phyloP scores from a whole-genome alignment of 257 asterid species.

The Marsdenia floribunda region DNA sequence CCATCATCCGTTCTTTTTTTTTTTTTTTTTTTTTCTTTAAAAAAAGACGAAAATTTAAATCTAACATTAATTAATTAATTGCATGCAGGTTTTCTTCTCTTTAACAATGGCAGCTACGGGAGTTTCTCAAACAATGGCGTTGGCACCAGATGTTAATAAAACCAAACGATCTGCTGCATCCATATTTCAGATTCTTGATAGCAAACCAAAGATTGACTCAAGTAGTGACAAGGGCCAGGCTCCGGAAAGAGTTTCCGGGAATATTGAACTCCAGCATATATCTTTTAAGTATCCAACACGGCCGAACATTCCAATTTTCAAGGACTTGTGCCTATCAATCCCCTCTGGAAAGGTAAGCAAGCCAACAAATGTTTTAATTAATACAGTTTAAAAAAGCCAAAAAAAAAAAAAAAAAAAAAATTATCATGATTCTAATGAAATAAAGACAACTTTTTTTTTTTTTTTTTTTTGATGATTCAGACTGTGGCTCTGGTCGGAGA shows the following conservation, averaged over 20 bases:
- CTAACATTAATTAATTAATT: background rate
- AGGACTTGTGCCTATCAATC: slow-evolving; percentile 47
- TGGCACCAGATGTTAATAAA: slow-evolving; percentile 62
- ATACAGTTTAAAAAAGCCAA: too few species aligned
- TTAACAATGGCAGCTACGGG: slow-evolving; percentile 69
- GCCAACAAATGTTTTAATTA: too few species aligned
- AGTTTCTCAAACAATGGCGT: slow-evolving; percentile 56
- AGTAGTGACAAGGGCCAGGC: slow-evolving; percentile 51
- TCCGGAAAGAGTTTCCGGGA: slow-evolving; percentile 41
- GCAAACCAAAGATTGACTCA: slow-evolving; percentile 60
- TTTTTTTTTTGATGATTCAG: slow-evolving; percentile 23
- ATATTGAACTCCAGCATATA: slow-evolving; percentile 51
- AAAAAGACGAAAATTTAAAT: too few species aligned
- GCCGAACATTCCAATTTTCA: slow-evolving; percentile 65
- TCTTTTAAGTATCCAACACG: slow-evolving; percentile 66
- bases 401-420: too few species aligned
- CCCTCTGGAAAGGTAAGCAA: slow-evolving; percentile 68
- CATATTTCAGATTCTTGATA: slow-evolving; percentile 60
- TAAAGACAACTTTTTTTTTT: background rate
- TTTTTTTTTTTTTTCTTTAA: background rate
- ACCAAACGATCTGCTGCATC: slow-evolving; percentile 60
- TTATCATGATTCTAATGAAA: background rate
- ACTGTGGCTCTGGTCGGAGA: slow-evolving; percentile 80
- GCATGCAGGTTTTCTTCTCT: slow-evolving; percentile 65
- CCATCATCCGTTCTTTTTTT: background rate